Evolutionary conservation across 2,329 filamentous ascomycete species (phyloP), one percentile per base, ranked within the genome.

Genomic region (Colletotrichum australisinense): DNA sequence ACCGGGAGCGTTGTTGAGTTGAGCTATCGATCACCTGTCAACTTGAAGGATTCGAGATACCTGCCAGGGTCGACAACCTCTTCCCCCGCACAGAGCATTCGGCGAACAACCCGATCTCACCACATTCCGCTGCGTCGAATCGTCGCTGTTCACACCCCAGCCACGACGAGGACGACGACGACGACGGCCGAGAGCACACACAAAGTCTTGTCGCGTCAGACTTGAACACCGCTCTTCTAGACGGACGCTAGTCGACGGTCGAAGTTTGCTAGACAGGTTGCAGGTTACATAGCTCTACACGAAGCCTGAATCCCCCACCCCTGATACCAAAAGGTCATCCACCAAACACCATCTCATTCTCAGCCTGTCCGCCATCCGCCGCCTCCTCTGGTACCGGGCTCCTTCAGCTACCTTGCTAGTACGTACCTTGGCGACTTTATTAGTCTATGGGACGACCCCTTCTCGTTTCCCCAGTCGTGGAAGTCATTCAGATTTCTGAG

Each of bases 391-490:
- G 58, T 62, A 26, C 32, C 26, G n/a, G 38, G 58, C 22, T 26
- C 7, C 26, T 19, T 19, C 32, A 14, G 26, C 35, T 63, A 63
- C 49, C 19, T 57, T 49, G 26, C 26, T n/a, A 59, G 69, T 72
- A 72, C 69, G 69, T 72, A 69, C 53, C 42, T 22, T 24, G 11
- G 19, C 53, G 58, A 56, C 58, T 42, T 19, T 22, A 53, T 58
- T 35, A 52, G 42, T 49, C 42, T 49, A 49, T 49, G 42, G 42
- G 42, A 49, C 3, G 30, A 58, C 57, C 52, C 46, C 19, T 52
- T 32, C 22, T 32, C 26, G 38, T 69, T 69, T 30, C 57, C 69
- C 63, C 57, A 35, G 57, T 69, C 24, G 7, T 35, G 35, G 65
- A 72, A 57, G 24, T 52, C 57, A 30, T 72, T 57, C 30, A 52